Percentiles rank a stretch among this genome's conserved stretches.
These are phyloP conservation scores for Yarrowia deformans DNA, from an alignment of 805 yeast species.

Conservation along the genomic window DNA sequence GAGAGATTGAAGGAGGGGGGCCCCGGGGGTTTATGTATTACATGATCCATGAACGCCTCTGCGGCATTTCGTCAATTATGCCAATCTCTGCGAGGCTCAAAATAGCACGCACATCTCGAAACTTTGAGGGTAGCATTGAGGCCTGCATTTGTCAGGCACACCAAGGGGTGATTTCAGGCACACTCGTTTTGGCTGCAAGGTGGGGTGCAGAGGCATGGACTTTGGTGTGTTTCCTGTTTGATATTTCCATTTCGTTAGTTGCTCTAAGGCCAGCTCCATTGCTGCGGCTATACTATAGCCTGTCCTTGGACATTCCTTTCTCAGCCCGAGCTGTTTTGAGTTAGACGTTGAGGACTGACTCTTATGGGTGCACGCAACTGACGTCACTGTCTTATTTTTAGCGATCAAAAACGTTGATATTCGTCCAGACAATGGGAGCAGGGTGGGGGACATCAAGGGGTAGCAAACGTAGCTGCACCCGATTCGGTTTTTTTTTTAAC, in stretches of 20 bases:
- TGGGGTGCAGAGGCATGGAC: background rate
- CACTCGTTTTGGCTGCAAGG: background rate
- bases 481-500: too few relatives aligned
- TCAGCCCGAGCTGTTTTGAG: background rate
- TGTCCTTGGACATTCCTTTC: too few relatives aligned
- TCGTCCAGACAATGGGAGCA: background rate
- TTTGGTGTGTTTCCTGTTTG: too few relatives aligned
- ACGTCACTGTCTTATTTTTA: slow-evolving; percentile 11
- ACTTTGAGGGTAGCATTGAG: slow-evolving; percentile 14
- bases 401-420: background rate
- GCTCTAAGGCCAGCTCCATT: too few relatives aligned
- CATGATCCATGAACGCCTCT: background rate
- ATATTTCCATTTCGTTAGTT: too few relatives aligned
- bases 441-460: background rate
- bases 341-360: background rate
- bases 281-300: too few relatives aligned
- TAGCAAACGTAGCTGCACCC: background rate
- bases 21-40: background rate
- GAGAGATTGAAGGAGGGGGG: background rate
- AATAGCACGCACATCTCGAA: slow-evolving; percentile 14
- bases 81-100: slow-evolving; percentile 16
- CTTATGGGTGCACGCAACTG: background rate
- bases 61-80: slow-evolving; percentile 9
- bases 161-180: slow-evolving; percentile 2
- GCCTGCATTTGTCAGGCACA: slow-evolving; percentile 16